Evolutionary conservation across 352 stramenopile species (phyloP), one percentile per base, ranked within the genome.

Genomic region (Pythium aphanidermatum): DNA sequence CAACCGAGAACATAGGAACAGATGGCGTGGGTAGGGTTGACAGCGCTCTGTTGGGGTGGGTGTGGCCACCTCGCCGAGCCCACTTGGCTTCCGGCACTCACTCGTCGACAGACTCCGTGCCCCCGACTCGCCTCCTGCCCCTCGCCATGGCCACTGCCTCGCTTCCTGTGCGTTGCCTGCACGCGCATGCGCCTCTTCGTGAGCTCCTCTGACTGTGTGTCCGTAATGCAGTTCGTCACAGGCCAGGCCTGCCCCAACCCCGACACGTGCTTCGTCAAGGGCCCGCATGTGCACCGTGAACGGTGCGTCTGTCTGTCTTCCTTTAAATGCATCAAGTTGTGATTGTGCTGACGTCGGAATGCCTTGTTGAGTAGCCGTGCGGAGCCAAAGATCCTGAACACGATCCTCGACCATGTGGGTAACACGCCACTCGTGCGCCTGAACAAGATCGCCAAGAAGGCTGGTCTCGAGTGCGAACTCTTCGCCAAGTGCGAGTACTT

Each of bases 401-500:
- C 74, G 23, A 92, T 98, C 57, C 61, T 98, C 16, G 86, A 97
- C 30, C 83, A 96, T 51, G 81, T 98, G 25, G 95, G 95, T 38
- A 92, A 96, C 66, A 98, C 95, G 52, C 95, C 95, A 24, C 68
- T 98, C 20, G 89, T 99, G 41, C 83, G 90, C 26, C 70, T 98
- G 9, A 92, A 96, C 55, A 79, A 80, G 40, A 78, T 97, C 36
- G 66, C 70, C 20, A 55, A 69, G 38, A 86, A 86, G 57, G 65
- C 83, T 17, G 70, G 71, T 23, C 63, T 92, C 28, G 66, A 95
- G 45, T 95, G 82, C 60, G 89, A 97, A 46, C 50, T 98, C n/a
- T 70, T 94, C 30, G 87, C 81, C 52, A 97, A 98, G 65, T 96
- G 91, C 73, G 90, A 98, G 78, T 94, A 95, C 68, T 96, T 98